A percentile compares a stretch with the other conserved stretches of the same genome.
phyloP scores from a whole-genome alignment of 768 basidiomycete species.

The Piloderma croceum region DNA sequence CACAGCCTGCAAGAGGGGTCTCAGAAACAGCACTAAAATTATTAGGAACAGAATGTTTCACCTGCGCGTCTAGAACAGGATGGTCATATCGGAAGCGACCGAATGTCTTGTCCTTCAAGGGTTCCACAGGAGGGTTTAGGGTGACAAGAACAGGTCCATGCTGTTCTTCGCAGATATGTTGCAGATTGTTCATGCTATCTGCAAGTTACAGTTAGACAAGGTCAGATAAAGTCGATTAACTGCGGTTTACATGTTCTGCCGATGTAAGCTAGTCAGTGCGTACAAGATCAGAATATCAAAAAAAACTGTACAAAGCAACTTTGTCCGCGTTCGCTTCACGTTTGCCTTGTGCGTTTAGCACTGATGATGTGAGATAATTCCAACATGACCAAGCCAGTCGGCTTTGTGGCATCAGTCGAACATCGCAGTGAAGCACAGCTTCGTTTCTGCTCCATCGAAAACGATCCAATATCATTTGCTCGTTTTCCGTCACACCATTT shows the following conservation, averaged over 20 bases:
- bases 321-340: slow-evolving; percentile 47
- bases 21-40: background rate
- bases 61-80: slow-evolving; percentile 54
- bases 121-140: slow-evolving; percentile 54
- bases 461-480: slow-evolving; percentile 48
- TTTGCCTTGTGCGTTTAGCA: slow-evolving; percentile 28
- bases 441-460: slow-evolving; percentile 69
- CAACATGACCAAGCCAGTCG: slow-evolving; percentile 68
- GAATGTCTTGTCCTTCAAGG: slow-evolving; percentile 37
- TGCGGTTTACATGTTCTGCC: slow-evolving; percentile 38
- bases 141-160: slow-evolving; percentile 67
- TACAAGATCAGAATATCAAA: background rate
- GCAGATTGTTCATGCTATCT: slow-evolving; percentile 76
- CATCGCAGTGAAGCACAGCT: slow-evolving; percentile 62
- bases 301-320: slow-evolving; percentile 46
- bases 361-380: slow-evolving; percentile 66
- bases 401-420: slow-evolving; percentile 63
- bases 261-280: slow-evolving; percentile 5
- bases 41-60: slow-evolving; percentile 14
- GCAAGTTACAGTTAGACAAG: slow-evolving; percentile 4
- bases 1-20: slow-evolving; percentile 41
- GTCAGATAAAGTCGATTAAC: background rate
- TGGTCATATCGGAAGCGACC: slow-evolving; percentile 63
- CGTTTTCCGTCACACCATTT: slow-evolving; percentile 42
- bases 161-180: slow-evolving; percentile 49